These are phyloP conservation scores for Amanita molliuscula DNA, from an alignment of 768 basidiomycete species.

Conservation along the genomic window DNA sequence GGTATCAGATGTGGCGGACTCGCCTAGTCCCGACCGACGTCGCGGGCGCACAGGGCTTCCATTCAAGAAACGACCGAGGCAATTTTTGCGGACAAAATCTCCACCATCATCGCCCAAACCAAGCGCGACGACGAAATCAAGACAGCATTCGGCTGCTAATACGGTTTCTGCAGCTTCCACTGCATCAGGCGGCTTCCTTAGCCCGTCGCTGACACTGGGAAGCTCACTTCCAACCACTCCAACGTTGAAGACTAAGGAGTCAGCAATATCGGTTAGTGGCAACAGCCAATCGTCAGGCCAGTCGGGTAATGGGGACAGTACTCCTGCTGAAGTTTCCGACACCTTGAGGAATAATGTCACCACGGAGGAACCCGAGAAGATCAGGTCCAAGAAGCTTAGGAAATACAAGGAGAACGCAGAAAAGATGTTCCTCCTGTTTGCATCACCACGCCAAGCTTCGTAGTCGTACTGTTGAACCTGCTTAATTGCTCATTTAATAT, in stretches of 20 bases:
- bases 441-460: constrained; percentile 48
- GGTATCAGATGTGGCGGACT: constrained; percentile 27
- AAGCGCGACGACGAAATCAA: constrained; percentile 19
- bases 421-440: constrained; percentile 77
- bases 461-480: constrained; percentile 6
- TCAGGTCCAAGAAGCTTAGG: constrained; percentile 68
- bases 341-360: neutral
- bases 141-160: constrained; percentile 30
- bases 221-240: constrained; percentile 40
- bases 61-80: constrained; percentile 62
- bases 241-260: constrained; percentile 75
- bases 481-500: neutral
- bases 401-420: constrained; percentile 85
- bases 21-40: constrained; percentile 41
- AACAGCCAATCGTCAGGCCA: constrained; percentile 66
- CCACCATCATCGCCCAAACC: constrained; percentile 40
- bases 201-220: constrained; percentile 52
- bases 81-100: constrained; percentile 66
- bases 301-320: constrained; percentile 37
- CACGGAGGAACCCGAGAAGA: constrained; percentile 35
- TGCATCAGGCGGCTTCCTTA: constrained; percentile 37
- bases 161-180: constrained; percentile 33
- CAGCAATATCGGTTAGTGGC: constrained; percentile 61
- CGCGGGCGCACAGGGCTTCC: constrained; percentile 64
- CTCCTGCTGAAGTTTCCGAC: neutral